Conservation (phyloP, 495 filamentous ascomycete genomes). For the Aspergillus baeticus region DNA sequence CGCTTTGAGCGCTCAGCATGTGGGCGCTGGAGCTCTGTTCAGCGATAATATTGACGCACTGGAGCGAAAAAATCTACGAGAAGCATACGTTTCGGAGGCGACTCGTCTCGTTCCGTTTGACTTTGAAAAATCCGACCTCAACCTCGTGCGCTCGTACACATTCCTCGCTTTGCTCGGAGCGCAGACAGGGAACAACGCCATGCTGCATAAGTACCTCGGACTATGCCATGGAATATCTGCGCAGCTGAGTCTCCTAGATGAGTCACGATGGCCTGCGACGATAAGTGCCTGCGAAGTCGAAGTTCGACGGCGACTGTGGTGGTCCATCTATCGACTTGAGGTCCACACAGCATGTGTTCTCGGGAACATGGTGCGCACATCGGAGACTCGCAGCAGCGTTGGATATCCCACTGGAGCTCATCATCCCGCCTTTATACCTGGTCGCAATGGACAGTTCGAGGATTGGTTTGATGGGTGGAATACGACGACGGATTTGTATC, state of each 20-base stretch:
- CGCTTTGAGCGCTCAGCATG: background rate
- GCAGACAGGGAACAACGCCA: background rate
- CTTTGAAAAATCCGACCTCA: background rate
- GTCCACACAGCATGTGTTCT: constrained; percentile 5
- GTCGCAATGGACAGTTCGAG: background rate
- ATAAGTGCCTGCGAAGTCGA: background rate
- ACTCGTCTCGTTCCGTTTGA: background rate
- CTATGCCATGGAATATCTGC: background rate
- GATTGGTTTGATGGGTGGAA: constrained; percentile 6
- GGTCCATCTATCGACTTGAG: constrained; percentile 8
- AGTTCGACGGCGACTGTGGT: constrained; percentile 3
- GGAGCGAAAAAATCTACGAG: background rate
- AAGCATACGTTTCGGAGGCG: background rate
- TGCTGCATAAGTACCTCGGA: background rate
- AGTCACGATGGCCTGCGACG: background rate
- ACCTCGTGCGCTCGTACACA: background rate
- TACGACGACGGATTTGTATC: background rate
- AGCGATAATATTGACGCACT: background rate
- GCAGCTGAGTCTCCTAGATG: background rate
- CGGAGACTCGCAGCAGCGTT: background rate
- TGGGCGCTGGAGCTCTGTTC: background rate
- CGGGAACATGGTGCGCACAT: background rate
- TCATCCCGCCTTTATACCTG: background rate
- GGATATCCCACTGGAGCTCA: background rate
- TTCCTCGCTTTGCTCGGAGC: background rate